These are phyloP conservation scores for Stephania japonica DNA, from an alignment of 164 flowering plant species.

Conservation along the genomic window DNA sequence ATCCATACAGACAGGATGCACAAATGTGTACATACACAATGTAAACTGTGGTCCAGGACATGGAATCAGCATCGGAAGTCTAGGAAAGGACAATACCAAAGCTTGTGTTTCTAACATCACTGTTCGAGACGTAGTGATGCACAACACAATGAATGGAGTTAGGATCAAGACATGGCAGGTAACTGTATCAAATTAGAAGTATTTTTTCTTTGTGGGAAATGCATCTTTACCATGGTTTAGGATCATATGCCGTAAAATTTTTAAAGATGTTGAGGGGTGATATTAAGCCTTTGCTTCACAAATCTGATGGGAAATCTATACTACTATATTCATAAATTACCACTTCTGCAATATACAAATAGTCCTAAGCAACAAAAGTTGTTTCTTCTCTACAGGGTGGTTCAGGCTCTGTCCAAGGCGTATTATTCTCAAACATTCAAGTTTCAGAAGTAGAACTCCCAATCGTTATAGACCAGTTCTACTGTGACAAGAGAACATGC, in stretches of 20 bases:
- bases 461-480: conserved; percentile 46
- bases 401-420: conserved; percentile 34
- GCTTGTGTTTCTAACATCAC: conserved; percentile 50
- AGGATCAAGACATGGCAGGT: conserved; percentile 64
- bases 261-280: not conserved
- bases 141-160: conserved; percentile 35
- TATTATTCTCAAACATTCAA: conserved; percentile 40
- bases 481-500: conserved; percentile 36
- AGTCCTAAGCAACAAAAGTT: not conserved
- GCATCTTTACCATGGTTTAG: not conserved
- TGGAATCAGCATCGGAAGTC: conserved; percentile 52
- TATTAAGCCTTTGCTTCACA: not conserved
- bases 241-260: too few species aligned
- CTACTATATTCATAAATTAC: not conserved
- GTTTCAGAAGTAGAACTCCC: conserved; percentile 36
- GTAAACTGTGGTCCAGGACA: conserved; percentile 49
- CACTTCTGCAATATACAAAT: not conserved
- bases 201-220: not conserved
- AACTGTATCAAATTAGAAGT: not conserved
- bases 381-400: conserved; percentile 35
- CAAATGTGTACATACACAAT: conserved; percentile 26
- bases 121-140: conserved; percentile 31
- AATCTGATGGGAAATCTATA: not conserved
- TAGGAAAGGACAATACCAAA: conserved; percentile 37
- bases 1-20: conserved; percentile 44